Evolutionary conservation across 2,329 filamentous ascomycete genomes (phyloP), one percentile per base, ranked within the genome.

Genomic region (Aspergillus tamarii): DNA sequence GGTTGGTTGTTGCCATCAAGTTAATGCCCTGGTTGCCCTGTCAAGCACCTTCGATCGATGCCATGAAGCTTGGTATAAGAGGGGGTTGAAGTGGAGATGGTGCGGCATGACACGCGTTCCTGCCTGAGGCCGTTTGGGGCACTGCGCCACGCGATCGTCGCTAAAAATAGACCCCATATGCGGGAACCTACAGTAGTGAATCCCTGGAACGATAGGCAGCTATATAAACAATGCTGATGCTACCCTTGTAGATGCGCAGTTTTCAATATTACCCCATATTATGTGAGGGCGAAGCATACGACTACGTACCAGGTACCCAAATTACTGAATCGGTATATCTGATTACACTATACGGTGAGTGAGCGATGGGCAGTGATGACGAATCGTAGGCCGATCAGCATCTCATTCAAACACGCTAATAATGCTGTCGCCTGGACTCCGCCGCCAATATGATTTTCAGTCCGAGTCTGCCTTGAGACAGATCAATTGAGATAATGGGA

Each of bases 101-200:
- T 39, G 54, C 30, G 9, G 26, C 41, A 41, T n/a, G 30, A 39
- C 52, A 55, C 30, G 52, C 32, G 34, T 39, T 36, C 14, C n/a
- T 55, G 52, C 52, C 52, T 55, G 41, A 61, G 43, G 50, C 54
- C 2, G 34, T 48, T n/a, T 2, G 36, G 26, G 26, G 36, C 36
- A 46, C 60, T 61, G 53, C 43, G 60, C 60, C 60, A 61, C 60
- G 45, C 23, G 60, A 50, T 50, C 53, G 59, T 34, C 50, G 30
- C 60, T 61, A 61, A 57, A 57, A 61, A 61, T 61, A 61, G 59
- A 26, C 21, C 26, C 28, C 7, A 50, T 55, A 45, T 30, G 32
- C 32, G 57, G 28, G 30, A 50, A 34, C 45, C 28, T 61, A 46
- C 52, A 53, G 52, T 55, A 41, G 52, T 26, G 3, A n/a, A 14